Evolutionary conservation across 441 rosid genomes (phyloP).

Genomic region (Erodium trifolium): DNA sequence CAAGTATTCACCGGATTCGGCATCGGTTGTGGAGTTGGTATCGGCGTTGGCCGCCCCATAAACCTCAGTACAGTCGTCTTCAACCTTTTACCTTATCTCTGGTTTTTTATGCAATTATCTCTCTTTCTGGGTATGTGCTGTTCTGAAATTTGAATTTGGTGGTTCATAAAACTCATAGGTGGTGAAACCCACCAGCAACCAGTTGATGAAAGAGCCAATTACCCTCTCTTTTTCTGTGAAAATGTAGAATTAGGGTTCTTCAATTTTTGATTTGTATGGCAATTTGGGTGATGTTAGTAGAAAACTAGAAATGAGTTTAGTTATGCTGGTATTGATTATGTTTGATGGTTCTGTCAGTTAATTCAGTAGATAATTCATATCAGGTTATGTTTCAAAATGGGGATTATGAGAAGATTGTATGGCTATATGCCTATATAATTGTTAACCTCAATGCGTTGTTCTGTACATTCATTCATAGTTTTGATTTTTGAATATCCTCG

Average conservation of each 20-base stretch:
- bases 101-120: conserved; percentile 4
- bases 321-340: not conserved
- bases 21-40: conserved; percentile 86
- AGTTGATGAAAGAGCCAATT: conserved; percentile 21
- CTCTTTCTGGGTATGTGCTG: too few species aligned
- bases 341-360: not conserved
- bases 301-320: not conserved
- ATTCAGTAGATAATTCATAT: not conserved
- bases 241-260: not conserved
- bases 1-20: conserved; percentile 96
- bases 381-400: not conserved
- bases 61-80: conserved; percentile 45
- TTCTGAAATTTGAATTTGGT: too few species aligned
- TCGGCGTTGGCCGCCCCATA: conserved; percentile 72
- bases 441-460: not conserved
- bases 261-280: not conserved
- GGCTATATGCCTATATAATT: not conserved
- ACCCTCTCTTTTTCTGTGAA: conserved; percentile 10
- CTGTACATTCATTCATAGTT: not conserved
- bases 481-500: not conserved
- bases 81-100: conserved; percentile 5
- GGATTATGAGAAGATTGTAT: not conserved
- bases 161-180: conserved; percentile 17
- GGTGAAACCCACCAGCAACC: conserved; percentile 22
- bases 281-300: not conserved